Percentiles rank a stretch among this genome's conserved stretches.
Conservation (phyloP, 2,329 filamentous ascomycete genomes). For the Diplodia seriata region DNA sequence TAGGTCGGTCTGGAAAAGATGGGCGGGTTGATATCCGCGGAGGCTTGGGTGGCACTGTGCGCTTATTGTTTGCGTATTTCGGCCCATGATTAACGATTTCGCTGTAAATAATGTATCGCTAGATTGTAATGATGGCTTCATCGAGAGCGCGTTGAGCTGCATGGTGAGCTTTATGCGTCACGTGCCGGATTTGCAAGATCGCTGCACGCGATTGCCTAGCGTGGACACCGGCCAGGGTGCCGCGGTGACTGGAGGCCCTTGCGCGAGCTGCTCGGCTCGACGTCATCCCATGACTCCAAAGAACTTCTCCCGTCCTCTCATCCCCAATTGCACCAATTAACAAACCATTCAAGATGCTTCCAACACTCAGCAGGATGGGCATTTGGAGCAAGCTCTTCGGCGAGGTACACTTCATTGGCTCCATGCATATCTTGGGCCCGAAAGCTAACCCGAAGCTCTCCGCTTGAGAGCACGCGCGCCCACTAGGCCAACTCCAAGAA, state of each 20-base stretch:
- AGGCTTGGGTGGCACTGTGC: slow-evolving; percentile 1
- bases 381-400: slow-evolving; percentile 29
- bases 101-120: background rate
- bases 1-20: slow-evolving; percentile 5
- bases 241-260: slow-evolving; percentile 22
- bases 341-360: slow-evolving; percentile 20
- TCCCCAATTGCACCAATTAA: background rate
- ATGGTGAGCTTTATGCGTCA: background rate
- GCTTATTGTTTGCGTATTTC: background rate
- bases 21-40: background rate
- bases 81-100: background rate
- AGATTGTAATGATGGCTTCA: background rate
- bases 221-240: slow-evolving; percentile 5
- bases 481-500: slow-evolving; percentile 63
- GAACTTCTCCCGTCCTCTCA: slow-evolving; percentile 2
- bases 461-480: background rate
- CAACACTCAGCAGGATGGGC: slow-evolving; percentile 27
- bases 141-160: too few species aligned
- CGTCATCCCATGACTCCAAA: slow-evolving; percentile 32
- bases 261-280: slow-evolving; percentile 23
- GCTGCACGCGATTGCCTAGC: background rate
- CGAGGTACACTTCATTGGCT: slow-evolving; percentile 28
- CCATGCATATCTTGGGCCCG: background rate
- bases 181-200: slow-evolving; percentile 8
- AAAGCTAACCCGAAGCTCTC: slow-evolving; percentile 10